Evolutionary conservation across 2,329 filamentous ascomycete genomes (phyloP), one percentile per base, ranked within the genome.

Genomic region (Beauveria sp.): DNA sequence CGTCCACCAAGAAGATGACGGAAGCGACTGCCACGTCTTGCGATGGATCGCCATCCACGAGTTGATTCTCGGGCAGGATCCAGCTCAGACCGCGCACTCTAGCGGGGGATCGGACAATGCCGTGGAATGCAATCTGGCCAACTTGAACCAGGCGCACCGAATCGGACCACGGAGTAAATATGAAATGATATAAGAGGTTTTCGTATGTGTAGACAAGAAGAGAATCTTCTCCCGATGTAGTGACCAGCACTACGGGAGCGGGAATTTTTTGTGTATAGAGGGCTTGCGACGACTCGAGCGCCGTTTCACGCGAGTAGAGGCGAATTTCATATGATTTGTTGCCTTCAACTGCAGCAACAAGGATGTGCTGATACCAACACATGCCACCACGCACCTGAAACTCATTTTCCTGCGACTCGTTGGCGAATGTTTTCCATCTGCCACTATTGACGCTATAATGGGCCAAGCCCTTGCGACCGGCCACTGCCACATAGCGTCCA

Each of bases 361-460:
- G 80, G 38, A 98, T 90, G 74, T 99, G 93, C 66, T 96, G 92
- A 71, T 96, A 93, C 95, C 95, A 99, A 72, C 93, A 98, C 93
- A 99, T 96, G 7, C 95, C 95, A 54, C 95, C 95, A 65, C 93
- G 83, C 16, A 99, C 91, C 26, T 91, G 86, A 71, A 99, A 99
- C 65, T 93, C 91, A 68, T 93, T 92, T 73, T 98, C 95, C 70
- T 88, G 83, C 34, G 83, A 85, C 28, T 87, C 83, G 68, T 93
- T 91, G 54, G 88, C 83, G 72, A 99, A 99, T 0, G 89, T 96
- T 72, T 96, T 97, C 95, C 95, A 99, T 62, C 95, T 84, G 30
- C 93, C 91, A 70, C 93, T 98, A 66, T 89, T 89, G 64, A 97
- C 86, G 69, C 95, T 98, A 74, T 99, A 99, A 73, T 99, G 95